phyloP scores from a whole-genome alignment of 305 asterid species.

The Fraxinus baroniana region DNA sequence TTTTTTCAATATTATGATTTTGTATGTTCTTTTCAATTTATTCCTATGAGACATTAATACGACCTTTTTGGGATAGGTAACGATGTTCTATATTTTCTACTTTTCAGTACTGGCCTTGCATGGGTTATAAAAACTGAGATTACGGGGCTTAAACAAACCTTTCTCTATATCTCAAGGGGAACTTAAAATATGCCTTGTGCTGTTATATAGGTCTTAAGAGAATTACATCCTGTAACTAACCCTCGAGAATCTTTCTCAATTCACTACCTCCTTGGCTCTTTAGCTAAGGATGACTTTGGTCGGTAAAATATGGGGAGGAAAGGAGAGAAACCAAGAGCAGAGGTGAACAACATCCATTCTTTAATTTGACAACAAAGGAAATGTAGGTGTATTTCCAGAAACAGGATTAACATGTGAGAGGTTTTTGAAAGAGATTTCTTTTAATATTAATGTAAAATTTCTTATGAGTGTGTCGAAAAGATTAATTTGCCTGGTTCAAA shows the following conservation, averaged over 20 bases:
- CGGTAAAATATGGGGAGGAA: neutral
- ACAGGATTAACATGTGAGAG: neutral
- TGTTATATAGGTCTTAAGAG: slow-evolving; percentile 8
- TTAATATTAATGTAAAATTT: neutral
- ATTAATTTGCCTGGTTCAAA: neutral
- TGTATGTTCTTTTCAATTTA: neutral
- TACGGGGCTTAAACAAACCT: neutral
- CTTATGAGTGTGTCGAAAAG: neutral
- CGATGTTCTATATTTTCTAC: neutral
- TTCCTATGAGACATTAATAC: slow-evolving; percentile 12
- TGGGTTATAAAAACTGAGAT: neutral
- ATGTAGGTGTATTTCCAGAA: neutral
- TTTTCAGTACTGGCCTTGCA: slow-evolving; percentile 4
- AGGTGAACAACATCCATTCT: neutral
- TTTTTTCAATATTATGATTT: slow-evolving; percentile 19
- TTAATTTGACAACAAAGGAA: neutral
- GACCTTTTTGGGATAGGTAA: neutral
- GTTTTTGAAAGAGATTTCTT: neutral
- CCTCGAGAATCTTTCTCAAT: slow-evolving; percentile 11
- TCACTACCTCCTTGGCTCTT: neutral
- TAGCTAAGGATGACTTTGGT: neutral
- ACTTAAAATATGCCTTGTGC: slow-evolving; percentile 18
- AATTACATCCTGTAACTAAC: neutral
- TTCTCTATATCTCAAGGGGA: neutral
- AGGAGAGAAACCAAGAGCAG: neutral